Base-by-base conservation (phyloP, 345 rosid genomes). In the Aegle marmelos region DNA sequence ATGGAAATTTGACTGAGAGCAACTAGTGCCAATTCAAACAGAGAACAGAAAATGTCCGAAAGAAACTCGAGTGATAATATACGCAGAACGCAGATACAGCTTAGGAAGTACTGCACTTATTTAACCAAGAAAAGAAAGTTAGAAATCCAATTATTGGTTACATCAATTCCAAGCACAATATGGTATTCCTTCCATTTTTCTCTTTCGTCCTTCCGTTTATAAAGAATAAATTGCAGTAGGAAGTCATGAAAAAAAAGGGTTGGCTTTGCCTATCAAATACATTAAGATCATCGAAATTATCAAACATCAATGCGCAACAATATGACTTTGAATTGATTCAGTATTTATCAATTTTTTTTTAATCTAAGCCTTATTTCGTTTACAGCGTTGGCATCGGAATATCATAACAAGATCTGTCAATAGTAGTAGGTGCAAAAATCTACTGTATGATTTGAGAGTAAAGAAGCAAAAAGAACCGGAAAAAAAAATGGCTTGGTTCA, bases 21-120 rank as follows among this genome's bases (percentile, higher is more conserved):
- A 67, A 11, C 75, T 14, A 48, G 24, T 37, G 37, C 21, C 53
- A 36, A 21, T 53, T 37, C 50, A 69, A 58, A 78, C 73, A 79
- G n/a, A 30, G 28, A 75, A 66, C 41, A 24, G 2, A 61, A 61
- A 60, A 59, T 69, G 59, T 5, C 9, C 1, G 25, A 21, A 37
- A 69, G 30, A 70, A 59, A 60, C 57, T 16, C 2, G 6, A 60
- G 25, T 21, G 27, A 73, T 16, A 16, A 58, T 73, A 34, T 39
- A 24, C 6, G 56, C 31, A 14, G 21, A 57, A 59, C 11, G 4
- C 48, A 33, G 41, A 28, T 33, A 31, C 28, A 33, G 16, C 7
- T 72, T n/a, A 33, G 31, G 6, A 59, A 59, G 2, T 2, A 45
- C 66, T 9, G 27, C 37, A 4, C 17, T 45, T 4, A 36, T 50